Percentiles rank a stretch among this genome's conserved stretches.
phyloP scores from a whole-genome alignment of 306 rosid genomes.

The Trifolium fragiferum region DNA sequence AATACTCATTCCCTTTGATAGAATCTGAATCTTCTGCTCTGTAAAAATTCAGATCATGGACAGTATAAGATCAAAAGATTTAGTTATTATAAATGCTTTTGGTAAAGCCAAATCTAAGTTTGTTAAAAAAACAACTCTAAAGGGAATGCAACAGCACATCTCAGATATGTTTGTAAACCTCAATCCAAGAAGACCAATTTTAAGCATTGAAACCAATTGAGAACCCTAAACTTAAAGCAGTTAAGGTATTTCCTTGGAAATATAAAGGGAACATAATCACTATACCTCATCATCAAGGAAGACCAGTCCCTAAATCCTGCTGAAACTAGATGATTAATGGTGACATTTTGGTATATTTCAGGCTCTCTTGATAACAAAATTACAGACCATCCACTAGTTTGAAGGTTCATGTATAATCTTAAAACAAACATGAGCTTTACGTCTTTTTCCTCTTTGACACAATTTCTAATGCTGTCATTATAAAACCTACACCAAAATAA shows the following conservation, averaged over 20 bases:
- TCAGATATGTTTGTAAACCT: too few relatives aligned
- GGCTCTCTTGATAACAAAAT: constrained; percentile 68
- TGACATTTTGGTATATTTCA: constrained; percentile 49
- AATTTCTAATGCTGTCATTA: constrained; percentile 48
- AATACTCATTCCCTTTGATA: constrained; percentile 52
- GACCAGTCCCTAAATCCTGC: constrained; percentile 69
- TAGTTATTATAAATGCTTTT: constrained; percentile 2
- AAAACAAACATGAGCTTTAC: constrained; percentile 56
- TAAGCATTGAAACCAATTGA: too few relatives aligned
- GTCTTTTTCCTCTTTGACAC: constrained; percentile 52
- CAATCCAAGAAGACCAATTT: too few relatives aligned
- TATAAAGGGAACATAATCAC: constrained; percentile 27
- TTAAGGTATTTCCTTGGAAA: not conserved
- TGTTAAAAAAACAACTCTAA: constrained; percentile 18
- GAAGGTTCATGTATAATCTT: constrained; percentile 58
- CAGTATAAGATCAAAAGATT: not conserved
- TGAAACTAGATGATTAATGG: constrained; percentile 57
- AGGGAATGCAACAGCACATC: not conserved
- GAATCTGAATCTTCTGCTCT: constrained; percentile 67
- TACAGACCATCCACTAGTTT: constrained; percentile 73
- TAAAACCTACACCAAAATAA: constrained; percentile 48
- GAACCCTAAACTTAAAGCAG: not conserved
- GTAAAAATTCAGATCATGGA: constrained; percentile 43
- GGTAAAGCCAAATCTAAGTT: constrained; percentile 13
- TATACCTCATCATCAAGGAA: constrained; percentile 79